Evolutionary conservation across 2,329 filamentous ascomycete genomes (phyloP).

Genomic region (Emericellopsis atlantica): DNA sequence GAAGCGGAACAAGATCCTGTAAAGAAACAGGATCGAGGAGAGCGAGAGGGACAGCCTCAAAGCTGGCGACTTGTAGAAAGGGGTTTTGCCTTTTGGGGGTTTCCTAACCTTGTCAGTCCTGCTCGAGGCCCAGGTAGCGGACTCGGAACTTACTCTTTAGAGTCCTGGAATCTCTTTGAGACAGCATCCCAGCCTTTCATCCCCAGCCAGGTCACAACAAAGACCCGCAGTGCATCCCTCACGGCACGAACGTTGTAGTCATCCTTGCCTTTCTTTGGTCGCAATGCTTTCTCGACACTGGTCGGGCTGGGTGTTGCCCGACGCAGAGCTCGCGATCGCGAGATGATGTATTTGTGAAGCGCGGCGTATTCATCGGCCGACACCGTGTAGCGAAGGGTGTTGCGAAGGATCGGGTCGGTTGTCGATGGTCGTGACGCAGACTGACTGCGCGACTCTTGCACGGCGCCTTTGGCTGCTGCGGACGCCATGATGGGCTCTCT

Average conservation of each 20-base stretch:
- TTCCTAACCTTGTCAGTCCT: slow-evolving; percentile 9
- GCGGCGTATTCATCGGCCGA: slow-evolving; percentile 74
- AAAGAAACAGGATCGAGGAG: slow-evolving; percentile 75
- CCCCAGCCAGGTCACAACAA: slow-evolving; percentile 48
- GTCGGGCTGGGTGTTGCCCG: slow-evolving; percentile 42
- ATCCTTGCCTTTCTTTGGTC: slow-evolving; percentile 27
- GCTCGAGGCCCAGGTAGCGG: neutral
- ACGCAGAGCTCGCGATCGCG: slow-evolving; percentile 49
- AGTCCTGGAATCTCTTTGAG: slow-evolving; percentile 29
- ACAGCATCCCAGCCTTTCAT: slow-evolving; percentile 51
- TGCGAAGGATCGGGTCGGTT: slow-evolving; percentile 64
- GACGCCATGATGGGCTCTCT: neutral
- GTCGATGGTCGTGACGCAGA: slow-evolving; percentile 9
- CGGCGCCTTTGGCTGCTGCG: neutral
- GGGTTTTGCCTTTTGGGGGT: slow-evolving; percentile 28
- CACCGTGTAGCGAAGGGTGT: slow-evolving; percentile 78
- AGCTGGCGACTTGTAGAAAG: slow-evolving; percentile 52
- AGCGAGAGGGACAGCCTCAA: slow-evolving; percentile 72
- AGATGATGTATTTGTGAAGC: slow-evolving; percentile 73
- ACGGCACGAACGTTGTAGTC: slow-evolving; percentile 61
- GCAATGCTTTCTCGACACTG: slow-evolving; percentile 31
- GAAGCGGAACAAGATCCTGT: slow-evolving; percentile 83
- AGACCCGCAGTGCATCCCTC: slow-evolving; percentile 58
- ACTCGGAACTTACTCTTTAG: slow-evolving; percentile 25
- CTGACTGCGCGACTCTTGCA: neutral